Base-by-base conservation (phyloP, 148 eudicot species). In the Euryodendron excelsum region DNA sequence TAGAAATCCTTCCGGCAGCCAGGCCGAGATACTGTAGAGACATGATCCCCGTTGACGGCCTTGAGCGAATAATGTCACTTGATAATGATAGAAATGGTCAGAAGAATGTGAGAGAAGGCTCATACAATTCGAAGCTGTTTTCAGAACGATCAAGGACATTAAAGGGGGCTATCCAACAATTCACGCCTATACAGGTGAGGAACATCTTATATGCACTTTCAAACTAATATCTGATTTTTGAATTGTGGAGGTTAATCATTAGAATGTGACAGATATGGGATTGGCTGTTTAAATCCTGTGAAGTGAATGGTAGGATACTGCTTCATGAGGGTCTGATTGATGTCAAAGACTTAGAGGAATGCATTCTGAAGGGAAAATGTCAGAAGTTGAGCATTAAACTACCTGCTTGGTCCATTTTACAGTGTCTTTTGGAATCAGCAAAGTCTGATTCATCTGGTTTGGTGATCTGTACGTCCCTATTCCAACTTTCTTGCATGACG, bases 221-320 rank as follows among this genome's bases (percentile, higher is more conserved):
- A 27, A 63, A 15, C 45, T 34, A 25, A 18, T 25, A n/a, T 79
- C 18, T 34, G 72, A 9, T 8, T 44, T 14, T 34, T 47, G 33
- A 31, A 37, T 37, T 45, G 48, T 3, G 11, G 45, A 23, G 3
- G 50, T 41, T 67, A 6, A 61, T 63, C 56, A 1, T 56, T 58
- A 34, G 7, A 50, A 69, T 83, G 65, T 80, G n/a, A 53, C 78
- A 90, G 98, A 83, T 94, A 41, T 87, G 95, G 87, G 95, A 91
- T 81, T 92, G 98, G 98, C 86, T 94, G 81, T 94, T 94, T 72
- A 91, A 92, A 72, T 89, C 97, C 17, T 92, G 98, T 17, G 97
- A 94, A 76, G 90, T 82, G 72, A 89, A 91, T 56, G 97, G 98
- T 44, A 87, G 88, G 77, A 79, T 77, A 34, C 89, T 94, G 52